phyloP scores from a whole-genome alignment of 1,284 basidiomycete species.

The Tilletia horrida region DNA sequence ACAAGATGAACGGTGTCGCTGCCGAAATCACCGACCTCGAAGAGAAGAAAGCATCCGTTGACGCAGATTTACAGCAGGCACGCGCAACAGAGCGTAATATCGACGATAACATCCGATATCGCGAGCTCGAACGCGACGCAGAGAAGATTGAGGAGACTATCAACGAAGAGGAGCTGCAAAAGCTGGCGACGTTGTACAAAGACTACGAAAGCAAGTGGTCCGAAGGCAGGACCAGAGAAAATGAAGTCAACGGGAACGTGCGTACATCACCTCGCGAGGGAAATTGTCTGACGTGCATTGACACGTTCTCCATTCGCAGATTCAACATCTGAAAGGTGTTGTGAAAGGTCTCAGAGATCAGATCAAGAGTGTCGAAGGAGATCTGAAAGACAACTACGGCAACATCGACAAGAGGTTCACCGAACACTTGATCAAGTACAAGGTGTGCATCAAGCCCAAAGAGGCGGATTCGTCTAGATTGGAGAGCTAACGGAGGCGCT shows the following conservation, averaged over 20 bases:
- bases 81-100: constrained; percentile 63
- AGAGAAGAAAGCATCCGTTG: constrained; percentile 37
- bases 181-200: constrained; percentile 41
- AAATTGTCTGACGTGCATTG: constrained; percentile 18
- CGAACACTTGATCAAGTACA: constrained; percentile 87
- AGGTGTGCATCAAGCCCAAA: constrained; percentile 56
- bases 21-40: constrained; percentile 31
- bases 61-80: constrained; percentile 54
- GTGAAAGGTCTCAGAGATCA: constrained; percentile 40
- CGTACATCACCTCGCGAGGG: constrained; percentile 19
- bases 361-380: constrained; percentile 63
- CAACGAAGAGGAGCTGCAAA: constrained; percentile 66
- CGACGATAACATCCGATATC: constrained; percentile 78
- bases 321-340: constrained; percentile 42
- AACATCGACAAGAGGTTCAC: constrained; percentile 80
- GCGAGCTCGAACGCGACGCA: constrained; percentile 69
- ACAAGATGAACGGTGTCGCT: constrained; percentile 61
- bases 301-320: background rate
- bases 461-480: background rate
- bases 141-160: constrained; percentile 58
- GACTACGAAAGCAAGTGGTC: constrained; percentile 64
- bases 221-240: constrained; percentile 68
- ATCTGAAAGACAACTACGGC: constrained; percentile 77
- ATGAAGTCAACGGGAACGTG: constrained; percentile 67
- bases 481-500: background rate